Percentiles rank a stretch among this genome's conserved stretches.
phyloP scores from a whole-genome alignment of 192 early-diverging fungal species.

The Backusella sp. region DNA sequence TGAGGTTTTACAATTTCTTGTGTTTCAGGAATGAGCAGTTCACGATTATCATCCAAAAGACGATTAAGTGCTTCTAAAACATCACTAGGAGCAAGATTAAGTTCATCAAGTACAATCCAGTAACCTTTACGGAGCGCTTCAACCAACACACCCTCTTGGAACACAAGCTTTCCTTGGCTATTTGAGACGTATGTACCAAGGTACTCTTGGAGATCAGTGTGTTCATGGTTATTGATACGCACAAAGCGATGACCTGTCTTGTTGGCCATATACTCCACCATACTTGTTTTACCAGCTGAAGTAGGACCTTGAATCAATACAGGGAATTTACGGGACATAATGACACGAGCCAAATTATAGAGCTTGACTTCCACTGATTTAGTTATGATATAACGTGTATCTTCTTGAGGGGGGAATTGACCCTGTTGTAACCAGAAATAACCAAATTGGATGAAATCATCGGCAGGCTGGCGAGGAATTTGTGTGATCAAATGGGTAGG shows the following conservation, averaged over 20 bases:
- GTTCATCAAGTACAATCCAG: slow-evolving; percentile 98
- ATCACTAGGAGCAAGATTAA: slow-evolving; percentile 97
- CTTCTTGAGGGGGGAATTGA: slow-evolving; percentile 33
- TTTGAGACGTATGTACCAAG: slow-evolving; percentile 90
- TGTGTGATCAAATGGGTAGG: slow-evolving; percentile 53
- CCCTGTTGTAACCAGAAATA: slow-evolving; percentile 82
- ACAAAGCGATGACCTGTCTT: slow-evolving; percentile 91
- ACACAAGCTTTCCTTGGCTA: slow-evolving; percentile 79
- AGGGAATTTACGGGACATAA: slow-evolving; percentile 87
- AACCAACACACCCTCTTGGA: slow-evolving; percentile 95
- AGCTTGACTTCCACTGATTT: slow-evolving; percentile 85
- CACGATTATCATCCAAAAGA: slow-evolving; percentile 95
- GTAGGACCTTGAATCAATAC: slow-evolving; percentile 99
- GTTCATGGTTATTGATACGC: slow-evolving; percentile 99
- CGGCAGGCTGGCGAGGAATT: slow-evolving; percentile 54
- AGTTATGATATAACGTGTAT: slow-evolving; percentile 79
- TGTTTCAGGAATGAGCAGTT: slow-evolving; percentile 94
- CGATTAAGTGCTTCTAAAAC: slow-evolving; percentile 98
- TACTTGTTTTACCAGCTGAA: slow-evolving; percentile 95
- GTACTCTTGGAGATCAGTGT: slow-evolving; percentile 98
- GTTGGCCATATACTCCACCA: slow-evolving; percentile 95
- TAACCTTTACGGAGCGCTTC: slow-evolving; percentile 91
- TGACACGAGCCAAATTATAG: slow-evolving; percentile 84
- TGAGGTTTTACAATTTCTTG: slow-evolving; percentile 93
- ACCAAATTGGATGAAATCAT: slow-evolving; percentile 70